phyloP scores from a whole-genome alignment of 2,329 filamentous ascomycete species.

The Diaporthe vexans region DNA sequence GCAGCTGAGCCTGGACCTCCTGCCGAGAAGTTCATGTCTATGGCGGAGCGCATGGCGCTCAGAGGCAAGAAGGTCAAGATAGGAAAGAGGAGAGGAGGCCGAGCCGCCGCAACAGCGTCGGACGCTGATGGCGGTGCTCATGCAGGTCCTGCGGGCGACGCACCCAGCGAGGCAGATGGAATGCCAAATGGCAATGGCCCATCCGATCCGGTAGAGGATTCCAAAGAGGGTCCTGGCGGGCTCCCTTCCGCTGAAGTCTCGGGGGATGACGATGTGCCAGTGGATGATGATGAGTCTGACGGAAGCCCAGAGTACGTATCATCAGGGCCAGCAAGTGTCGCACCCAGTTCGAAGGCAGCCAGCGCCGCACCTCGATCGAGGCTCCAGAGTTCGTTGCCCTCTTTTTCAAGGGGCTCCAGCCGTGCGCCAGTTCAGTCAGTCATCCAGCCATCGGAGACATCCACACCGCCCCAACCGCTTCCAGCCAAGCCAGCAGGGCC shows the following conservation, averaged over 20 bases:
- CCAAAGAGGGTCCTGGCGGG: neutral
- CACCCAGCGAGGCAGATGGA: neutral
- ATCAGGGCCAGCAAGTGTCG: conserved; percentile 39
- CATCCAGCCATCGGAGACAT: conserved; percentile 1
- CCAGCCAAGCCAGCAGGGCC: conserved; percentile 45
- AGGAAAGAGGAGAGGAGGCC: conserved; percentile 51
- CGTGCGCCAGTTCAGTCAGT: conserved; percentile 5
- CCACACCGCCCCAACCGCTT: conserved; percentile 39
- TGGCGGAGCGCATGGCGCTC: conserved; percentile 70
- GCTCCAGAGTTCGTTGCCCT: conserved; percentile 5
- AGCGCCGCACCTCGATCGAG: conserved; percentile 34
- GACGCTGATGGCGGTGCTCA: neutral
- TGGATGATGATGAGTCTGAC: conserved; percentile 43
- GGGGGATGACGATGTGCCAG: conserved; percentile 19
- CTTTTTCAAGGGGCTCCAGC: conserved; percentile 18
- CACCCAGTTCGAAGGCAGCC: conserved; percentile 23
- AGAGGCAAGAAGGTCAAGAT: conserved; percentile 69
- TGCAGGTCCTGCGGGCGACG: neutral
- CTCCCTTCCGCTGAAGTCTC: neutral
- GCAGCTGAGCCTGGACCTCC: conserved; percentile 30
- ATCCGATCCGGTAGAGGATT: neutral
- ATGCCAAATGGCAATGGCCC: neutral
- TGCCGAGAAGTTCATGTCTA: conserved; percentile 61
- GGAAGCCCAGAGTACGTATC: conserved; percentile 44
- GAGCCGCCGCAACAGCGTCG: conserved; percentile 10